Base-by-base conservation (phyloP, 192 early-diverging fungal genomes). In the Geosiphon pyriformis region DNA sequence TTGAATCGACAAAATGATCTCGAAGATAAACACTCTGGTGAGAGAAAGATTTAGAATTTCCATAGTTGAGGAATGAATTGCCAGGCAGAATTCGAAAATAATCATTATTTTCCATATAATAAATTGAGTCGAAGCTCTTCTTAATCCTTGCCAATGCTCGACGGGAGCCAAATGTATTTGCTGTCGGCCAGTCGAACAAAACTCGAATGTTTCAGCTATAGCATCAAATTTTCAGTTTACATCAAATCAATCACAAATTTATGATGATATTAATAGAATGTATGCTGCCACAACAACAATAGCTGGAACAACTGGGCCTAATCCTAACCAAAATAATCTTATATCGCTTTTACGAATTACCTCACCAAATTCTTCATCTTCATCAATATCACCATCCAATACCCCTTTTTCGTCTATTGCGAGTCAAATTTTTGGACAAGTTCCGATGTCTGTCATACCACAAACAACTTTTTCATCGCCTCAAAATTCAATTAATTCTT, bases 91-190 rank as follows among this genome's bases (percentile, higher is more conserved):
- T n/a, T n/a, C n/a, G n/a, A n/a, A n/a, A n/a, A n/a, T n/a, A n/a
- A n/a, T n/a, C n/a, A n/a, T n/a, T n/a, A n/a, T n/a, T n/a, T n/a
- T n/a, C n/a, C n/a, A n/a, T n/a, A n/a, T n/a, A n/a, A n/a, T n/a
- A n/a, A n/a, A n/a, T n/a, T n/a, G n/a, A 61, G 60, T 61, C 25
- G 37, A 25, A 15, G 60, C 34, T 34, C 20, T 61, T 25, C 33
- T 61, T 27, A 61, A 61, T 29, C 60, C 60, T 10, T 61, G 60
- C 47, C 35, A 48, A 25, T 61, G 60, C 46, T 23, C 23, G 12
- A 61, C 26, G 25, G 60, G 60, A 46, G 37, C 42, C 20, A 61
- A 61, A 26, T 61, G 60, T 30, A 27, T 61, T 26, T 61, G 60
- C 30, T 61, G 35, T 18, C 25, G 35, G 20, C 60, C 60, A 27